Evolutionary conservation across 169 alveolate species (phyloP).

Genomic region (Neospora caninum): DNA sequence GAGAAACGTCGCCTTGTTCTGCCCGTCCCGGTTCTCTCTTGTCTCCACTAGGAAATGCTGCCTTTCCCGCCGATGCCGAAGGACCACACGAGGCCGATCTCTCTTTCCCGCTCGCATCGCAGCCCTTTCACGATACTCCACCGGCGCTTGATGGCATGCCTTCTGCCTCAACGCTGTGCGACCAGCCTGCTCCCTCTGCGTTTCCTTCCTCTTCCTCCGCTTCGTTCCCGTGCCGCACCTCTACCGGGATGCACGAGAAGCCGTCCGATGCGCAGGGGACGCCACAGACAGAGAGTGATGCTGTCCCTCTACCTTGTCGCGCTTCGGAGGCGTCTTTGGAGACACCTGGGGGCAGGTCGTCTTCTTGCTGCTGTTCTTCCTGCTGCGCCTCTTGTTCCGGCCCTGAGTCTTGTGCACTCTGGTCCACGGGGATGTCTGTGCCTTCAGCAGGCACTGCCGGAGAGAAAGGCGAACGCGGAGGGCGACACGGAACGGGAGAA

Average conservation of each 20-base stretch:
- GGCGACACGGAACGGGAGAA: background rate
- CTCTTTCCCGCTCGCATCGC: background rate
- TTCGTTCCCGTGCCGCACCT: background rate
- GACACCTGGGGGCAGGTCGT: too few species aligned
- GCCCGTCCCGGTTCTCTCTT: too few species aligned
- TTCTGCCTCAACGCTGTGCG: background rate
- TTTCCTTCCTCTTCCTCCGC: background rate
- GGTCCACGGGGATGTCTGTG: background rate
- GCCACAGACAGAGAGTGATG: too few species aligned
- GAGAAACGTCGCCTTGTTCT: too few species aligned
- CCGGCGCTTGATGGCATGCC: background rate
- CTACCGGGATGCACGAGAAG: background rate
- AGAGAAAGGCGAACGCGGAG: background rate
- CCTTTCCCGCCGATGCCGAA: too few species aligned
- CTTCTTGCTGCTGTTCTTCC: too few species aligned
- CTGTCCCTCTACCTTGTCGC: too few species aligned
- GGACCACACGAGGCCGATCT: background rate
- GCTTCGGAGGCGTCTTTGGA: too few species aligned
- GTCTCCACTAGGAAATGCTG: too few species aligned
- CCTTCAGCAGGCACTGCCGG: background rate
- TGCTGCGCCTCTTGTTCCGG: too few species aligned
- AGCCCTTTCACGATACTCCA: background rate
- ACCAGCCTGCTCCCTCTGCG: background rate
- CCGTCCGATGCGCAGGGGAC: too few species aligned
- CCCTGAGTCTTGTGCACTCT: too few species aligned